Evolutionary conservation across 176 grass and related monocot genomes (phyloP).

Genomic region (maize (Zea mays)): Zm-B73-REFERENCE-NAM-5.0 NC_050102.1:105180501-105181000

Average conservation of each 20-base stretch:
- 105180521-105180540: conserved; percentile 39
- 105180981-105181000: conserved; percentile 20
- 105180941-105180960: no score
- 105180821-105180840: conserved; percentile 30
- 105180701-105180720: neutral
- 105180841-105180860: conserved; percentile 50
- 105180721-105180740: neutral
- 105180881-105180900: conserved; percentile 61
- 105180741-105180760: neutral
- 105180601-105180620: conserved; percentile 9
- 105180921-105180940: neutral
- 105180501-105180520: conserved; percentile 31
- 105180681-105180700: conserved; percentile 39
- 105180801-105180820: conserved; percentile 49
- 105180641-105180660: conserved; percentile 31
- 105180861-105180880: conserved; percentile 74
- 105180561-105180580: neutral
- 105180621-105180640: conserved; percentile 22
- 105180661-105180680: conserved; percentile 44
- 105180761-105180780: neutral
- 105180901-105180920: neutral
- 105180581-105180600: conserved; percentile 55
- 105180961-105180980: conserved; percentile 3
- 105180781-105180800: neutral
- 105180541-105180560: neutral